A percentile compares a stretch with the other conserved stretches of the same genome.
Evolutionary conservation across 2,329 filamentous ascomycete genomes (phyloP).

Genomic region (Aspergillus sp.): DNA sequence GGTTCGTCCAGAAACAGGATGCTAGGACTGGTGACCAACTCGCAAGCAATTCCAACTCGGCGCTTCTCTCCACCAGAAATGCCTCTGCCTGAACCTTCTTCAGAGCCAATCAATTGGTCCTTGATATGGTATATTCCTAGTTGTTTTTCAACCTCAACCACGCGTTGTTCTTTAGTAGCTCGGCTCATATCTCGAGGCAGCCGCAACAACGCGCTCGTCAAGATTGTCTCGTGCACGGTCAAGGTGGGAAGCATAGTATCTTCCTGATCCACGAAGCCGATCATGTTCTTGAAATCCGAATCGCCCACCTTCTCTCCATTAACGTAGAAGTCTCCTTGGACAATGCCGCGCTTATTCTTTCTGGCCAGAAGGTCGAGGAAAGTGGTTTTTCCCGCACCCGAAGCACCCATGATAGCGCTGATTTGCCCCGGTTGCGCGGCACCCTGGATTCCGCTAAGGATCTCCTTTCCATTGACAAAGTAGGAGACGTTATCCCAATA

Average conservation of each 20-base stretch:
- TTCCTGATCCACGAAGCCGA: slow-evolving; percentile 97
- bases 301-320: slow-evolving; percentile 90
- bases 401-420: slow-evolving; percentile 97
- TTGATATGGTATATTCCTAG: slow-evolving; percentile 93
- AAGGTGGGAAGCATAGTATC: slow-evolving; percentile 95
- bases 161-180: slow-evolving; percentile 83
- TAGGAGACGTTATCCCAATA: slow-evolving; percentile 90
- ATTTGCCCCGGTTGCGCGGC: slow-evolving; percentile 93
- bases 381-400: slow-evolving; percentile 94
- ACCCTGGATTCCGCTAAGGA: slow-evolving; percentile 76
- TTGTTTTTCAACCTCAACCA: slow-evolving; percentile 91
- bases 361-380: slow-evolving; percentile 94
- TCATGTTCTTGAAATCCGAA: slow-evolving; percentile 82
- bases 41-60: slow-evolving; percentile 93
- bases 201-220: slow-evolving; percentile 87
- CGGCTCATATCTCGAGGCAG: slow-evolving; percentile 90
- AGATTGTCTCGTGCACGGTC: slow-evolving; percentile 95
- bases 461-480: slow-evolving; percentile 80
- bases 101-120: slow-evolving; percentile 92
- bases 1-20: slow-evolving; percentile 97
- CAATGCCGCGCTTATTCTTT: slow-evolving; percentile 88
- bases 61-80: slow-evolving; percentile 97
- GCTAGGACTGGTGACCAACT: slow-evolving; percentile 93
- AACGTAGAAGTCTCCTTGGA: slow-evolving; percentile 80
- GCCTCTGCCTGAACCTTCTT: slow-evolving; percentile 89